These are phyloP conservation scores for Globisporangium carolinianum DNA, from an alignment of 352 stramenopile species.

Conservation along the genomic window DNA sequence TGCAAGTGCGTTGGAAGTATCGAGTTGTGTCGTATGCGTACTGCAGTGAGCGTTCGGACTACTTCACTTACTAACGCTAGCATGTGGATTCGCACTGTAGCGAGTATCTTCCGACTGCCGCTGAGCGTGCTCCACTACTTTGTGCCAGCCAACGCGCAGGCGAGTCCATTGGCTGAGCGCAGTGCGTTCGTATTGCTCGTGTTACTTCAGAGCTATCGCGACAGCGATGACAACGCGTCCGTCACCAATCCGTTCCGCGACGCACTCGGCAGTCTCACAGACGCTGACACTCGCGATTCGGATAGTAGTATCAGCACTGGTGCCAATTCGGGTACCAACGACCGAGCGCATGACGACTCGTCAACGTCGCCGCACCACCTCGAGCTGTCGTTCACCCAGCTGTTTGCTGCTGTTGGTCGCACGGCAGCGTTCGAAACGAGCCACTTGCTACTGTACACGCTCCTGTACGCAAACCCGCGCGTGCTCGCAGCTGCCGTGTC, in stretches of 20 bases:
- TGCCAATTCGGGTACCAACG: not conserved
- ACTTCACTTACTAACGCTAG: no score
- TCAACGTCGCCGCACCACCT: slow-evolving; percentile 13
- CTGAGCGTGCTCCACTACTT: slow-evolving; percentile 67
- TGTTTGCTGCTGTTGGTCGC: slow-evolving; percentile 44
- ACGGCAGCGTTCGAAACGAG: slow-evolving; percentile 58
- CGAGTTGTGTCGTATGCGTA: not conserved
- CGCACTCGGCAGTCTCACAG: slow-evolving; percentile 34
- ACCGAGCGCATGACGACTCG: slow-evolving; percentile 5
- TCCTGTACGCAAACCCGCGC: slow-evolving; percentile 58
- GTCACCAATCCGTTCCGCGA: slow-evolving; percentile 59
- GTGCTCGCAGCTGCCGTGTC: slow-evolving; percentile 40
- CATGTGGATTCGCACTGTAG: slow-evolving; percentile 11
- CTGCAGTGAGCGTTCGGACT: no score
- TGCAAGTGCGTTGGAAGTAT: slow-evolving; percentile 31
- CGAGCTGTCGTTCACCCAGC: slow-evolving; percentile 38
- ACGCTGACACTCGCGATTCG: slow-evolving; percentile 13
- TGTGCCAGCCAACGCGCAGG: slow-evolving; percentile 35
- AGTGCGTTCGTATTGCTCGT: slow-evolving; percentile 62
- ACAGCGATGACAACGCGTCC: slow-evolving; percentile 17
- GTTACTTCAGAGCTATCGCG: slow-evolving; percentile 60
- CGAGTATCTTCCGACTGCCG: slow-evolving; percentile 57
- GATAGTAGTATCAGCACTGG: not conserved
- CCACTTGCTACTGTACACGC: slow-evolving; percentile 67
- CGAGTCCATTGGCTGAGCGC: slow-evolving; percentile 57